These are phyloP conservation scores for Cyberlindnera samutprakarnensis DNA, from an alignment of 805 yeast species.

Conservation along the genomic window DNA sequence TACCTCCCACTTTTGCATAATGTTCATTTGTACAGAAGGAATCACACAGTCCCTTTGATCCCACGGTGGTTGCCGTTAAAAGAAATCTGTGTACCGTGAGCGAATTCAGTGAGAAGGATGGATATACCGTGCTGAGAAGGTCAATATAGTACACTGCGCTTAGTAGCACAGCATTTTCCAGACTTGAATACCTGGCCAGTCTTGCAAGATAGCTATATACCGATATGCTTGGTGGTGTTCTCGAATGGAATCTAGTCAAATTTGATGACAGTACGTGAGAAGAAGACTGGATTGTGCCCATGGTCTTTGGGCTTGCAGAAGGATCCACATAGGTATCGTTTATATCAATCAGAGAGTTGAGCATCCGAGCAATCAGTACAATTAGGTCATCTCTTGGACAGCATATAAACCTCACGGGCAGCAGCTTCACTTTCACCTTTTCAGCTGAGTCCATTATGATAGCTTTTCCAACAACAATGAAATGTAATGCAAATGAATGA, in stretches of 20 bases:
- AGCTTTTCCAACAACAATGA: too few relatives aligned
- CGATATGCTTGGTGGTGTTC: constrained; percentile 86
- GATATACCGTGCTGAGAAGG: constrained; percentile 67
- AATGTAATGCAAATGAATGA: too few relatives aligned
- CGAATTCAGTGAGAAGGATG: constrained; percentile 77
- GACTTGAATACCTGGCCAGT: constrained; percentile 72
- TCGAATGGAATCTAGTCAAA: constrained; percentile 86
- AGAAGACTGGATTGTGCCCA: too few relatives aligned
- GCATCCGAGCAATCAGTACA: constrained; percentile 68
- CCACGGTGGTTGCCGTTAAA: constrained; percentile 84
- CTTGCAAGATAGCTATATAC: constrained; percentile 70
- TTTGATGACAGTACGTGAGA: constrained; percentile 26
- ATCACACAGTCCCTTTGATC: constrained; percentile 87
- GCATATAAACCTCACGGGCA: constrained; percentile 40
- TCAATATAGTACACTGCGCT: constrained; percentile 89
- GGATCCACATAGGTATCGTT: constrained; percentile 48
- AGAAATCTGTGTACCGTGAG: constrained; percentile 90
- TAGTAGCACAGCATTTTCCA: constrained; percentile 76
- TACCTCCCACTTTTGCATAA: constrained; percentile 95
- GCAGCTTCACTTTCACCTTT: background rate
- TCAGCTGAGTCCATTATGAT: too few relatives aligned
- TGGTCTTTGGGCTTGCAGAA: too few relatives aligned
- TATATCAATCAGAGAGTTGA: constrained; percentile 61
- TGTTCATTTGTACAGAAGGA: constrained; percentile 90
- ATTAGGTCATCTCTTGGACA: constrained; percentile 70